Evolutionary conservation across 148 eudicot genomes (phyloP).

Genomic region (Rhododendron mucronatum): DNA sequence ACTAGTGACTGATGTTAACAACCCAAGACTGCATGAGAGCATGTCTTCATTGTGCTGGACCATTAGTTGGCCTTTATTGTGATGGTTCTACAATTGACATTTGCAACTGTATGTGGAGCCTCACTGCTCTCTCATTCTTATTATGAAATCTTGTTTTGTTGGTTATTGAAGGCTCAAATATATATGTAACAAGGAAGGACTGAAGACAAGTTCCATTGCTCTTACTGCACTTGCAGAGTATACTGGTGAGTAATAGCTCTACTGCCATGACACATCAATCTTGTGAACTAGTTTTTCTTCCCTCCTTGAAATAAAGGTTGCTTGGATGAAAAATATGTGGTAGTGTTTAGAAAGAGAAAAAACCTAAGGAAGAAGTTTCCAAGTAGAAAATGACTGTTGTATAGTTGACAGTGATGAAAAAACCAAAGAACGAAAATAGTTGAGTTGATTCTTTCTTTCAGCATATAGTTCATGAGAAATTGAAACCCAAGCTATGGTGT

Average conservation of each 20-base stretch:
- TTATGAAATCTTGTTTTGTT: neutral
- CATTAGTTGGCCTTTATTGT: neutral
- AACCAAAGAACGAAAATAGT: neutral
- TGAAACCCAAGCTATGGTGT: neutral
- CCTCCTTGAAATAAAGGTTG: neutral
- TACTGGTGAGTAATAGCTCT: slow-evolving; percentile 54
- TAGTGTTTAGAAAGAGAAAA: neutral
- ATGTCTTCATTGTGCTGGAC: neutral
- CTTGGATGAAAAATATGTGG: neutral
- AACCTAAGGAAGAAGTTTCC: neutral
- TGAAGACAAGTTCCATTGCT: slow-evolving; percentile 73
- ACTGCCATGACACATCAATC: neutral
- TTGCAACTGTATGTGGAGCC: neutral
- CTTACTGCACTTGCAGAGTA: slow-evolving; percentile 79
- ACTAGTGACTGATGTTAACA: neutral
- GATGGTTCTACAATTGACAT: neutral
- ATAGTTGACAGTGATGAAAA: neutral
- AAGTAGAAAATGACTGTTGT: neutral
- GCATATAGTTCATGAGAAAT: neutral
- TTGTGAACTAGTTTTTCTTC: neutral
- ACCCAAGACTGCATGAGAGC: neutral
- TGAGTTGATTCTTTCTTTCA: neutral
- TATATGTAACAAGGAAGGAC: slow-evolving; percentile 83
- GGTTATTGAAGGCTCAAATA: slow-evolving; percentile 62
- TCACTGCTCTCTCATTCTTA: neutral